Base-by-base conservation (phyloP, 2,329 filamentous ascomycete genomes). In the Aspergillus intermedius region DNA sequence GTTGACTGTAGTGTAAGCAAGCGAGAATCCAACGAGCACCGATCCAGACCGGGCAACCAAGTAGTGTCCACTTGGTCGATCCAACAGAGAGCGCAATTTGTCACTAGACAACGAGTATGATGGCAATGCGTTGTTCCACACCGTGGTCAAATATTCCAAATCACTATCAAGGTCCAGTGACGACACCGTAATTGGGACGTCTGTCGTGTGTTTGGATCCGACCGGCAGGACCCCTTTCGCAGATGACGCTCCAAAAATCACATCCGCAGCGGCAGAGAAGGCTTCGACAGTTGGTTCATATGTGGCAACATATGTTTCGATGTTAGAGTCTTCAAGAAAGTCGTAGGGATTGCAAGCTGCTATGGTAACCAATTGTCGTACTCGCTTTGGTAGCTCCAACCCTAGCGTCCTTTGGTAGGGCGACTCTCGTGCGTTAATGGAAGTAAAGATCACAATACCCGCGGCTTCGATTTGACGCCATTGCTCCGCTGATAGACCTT, bases 341-440 rank as follows among this genome's bases (percentile, higher is more conserved):
- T 75, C 73, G 47, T 74, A 74, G 2, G 72, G 71, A 52, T 65
- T 70, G 48, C 69, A 71, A 4, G 67, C 70, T 25, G 71, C 72
- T 51, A 75, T 60, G 9, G 62, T 57, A 41, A 74, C 64, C 35
- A 72, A 42, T 7, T 60, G 65, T 4, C 57, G 58, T 22, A 59
- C 54, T 32, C 58, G 60, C 6, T 53, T 54, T 17, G 62, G 57
- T 17, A 73, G 57, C n/a, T 63, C 54, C 9, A 64, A 50, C 0
- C 65, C 70, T 9, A 73, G 50, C 0, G 53, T 49, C 42, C 60
- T 65, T 46, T 75, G 71, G 45, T 67, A 68, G 1, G 59, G 52
- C 10, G 64, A 68, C 41, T 69, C 58, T 9, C 55, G 62, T 23
- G 70, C 69, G 55, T 74, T 74, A 46, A 67, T 54, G 0, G 70